These are phyloP conservation scores for Fusarium domesticum DNA, from an alignment of 2,329 filamentous ascomycete species.

Conservation along the genomic window DNA sequence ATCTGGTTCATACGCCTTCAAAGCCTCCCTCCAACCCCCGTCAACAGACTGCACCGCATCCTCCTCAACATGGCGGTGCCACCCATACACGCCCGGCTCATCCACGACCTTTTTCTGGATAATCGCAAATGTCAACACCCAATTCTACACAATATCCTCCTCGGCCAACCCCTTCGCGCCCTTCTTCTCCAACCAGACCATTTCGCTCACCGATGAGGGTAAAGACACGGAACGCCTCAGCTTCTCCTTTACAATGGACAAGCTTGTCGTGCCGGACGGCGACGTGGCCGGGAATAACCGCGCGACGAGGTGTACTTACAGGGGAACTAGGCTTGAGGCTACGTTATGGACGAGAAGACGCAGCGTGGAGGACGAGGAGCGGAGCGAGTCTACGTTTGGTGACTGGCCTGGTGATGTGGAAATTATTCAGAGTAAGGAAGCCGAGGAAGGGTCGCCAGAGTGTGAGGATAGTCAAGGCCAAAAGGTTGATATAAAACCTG, in stretches of 20 bases:
- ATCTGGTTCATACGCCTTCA: slow-evolving; percentile 59
- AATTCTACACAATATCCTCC: slow-evolving; percentile 53
- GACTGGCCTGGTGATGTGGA: slow-evolving; percentile 59
- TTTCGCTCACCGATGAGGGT: slow-evolving; percentile 48
- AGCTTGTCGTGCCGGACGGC: slow-evolving; percentile 49
- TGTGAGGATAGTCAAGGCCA: slow-evolving; percentile 46
- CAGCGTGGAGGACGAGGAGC: slow-evolving; percentile 17
- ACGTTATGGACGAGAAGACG: slow-evolving; percentile 56
- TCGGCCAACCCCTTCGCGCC: slow-evolving; percentile 54
- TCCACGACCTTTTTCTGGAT: slow-evolving; percentile 60
- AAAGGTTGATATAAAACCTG: slow-evolving; percentile 37
- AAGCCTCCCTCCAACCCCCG: slow-evolving; percentile 53
- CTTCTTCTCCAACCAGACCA: slow-evolving; percentile 49
- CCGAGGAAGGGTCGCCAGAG: slow-evolving; percentile 44
- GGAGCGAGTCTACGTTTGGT: slow-evolving; percentile 30
- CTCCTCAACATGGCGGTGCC: slow-evolving; percentile 59
- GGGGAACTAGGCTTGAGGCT: slow-evolving; percentile 52
- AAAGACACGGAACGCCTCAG: slow-evolving; percentile 52
- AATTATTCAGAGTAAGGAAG: slow-evolving; percentile 48
- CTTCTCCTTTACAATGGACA: slow-evolving; percentile 54
- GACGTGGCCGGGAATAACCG: slow-evolving; percentile 42
- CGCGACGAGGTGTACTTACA: slow-evolving; percentile 56
- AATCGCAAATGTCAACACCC: slow-evolving; percentile 43
- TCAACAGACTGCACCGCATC: slow-evolving; percentile 57
- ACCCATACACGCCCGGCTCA: slow-evolving; percentile 46